These are phyloP conservation scores for Licmophora abbreviata DNA, from an alignment of 108 stramenopile genomes.

Conservation along the genomic window DNA sequence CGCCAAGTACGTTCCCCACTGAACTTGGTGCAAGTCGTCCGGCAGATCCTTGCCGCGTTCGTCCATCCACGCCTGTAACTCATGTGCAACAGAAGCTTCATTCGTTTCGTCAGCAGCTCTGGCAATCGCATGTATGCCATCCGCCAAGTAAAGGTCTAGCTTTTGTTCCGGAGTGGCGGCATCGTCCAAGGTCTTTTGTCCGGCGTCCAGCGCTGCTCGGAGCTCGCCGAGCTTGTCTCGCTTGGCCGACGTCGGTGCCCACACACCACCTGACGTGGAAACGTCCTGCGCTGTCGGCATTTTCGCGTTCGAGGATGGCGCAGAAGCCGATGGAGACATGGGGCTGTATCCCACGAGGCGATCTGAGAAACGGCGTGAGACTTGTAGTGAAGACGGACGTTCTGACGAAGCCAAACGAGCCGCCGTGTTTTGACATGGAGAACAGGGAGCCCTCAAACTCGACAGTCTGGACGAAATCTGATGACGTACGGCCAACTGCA, in stretches of 20 bases:
- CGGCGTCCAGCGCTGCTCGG: constrained; percentile 34
- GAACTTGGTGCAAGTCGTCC: constrained; percentile 7
- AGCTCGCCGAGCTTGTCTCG: constrained; percentile 75
- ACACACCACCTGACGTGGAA: constrained; percentile 77
- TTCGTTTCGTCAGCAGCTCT: constrained; percentile 30
- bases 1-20: constrained; percentile 15
- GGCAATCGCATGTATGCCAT: constrained; percentile 60
- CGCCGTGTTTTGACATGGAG: too few relatives aligned
- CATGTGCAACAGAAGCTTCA: neutral
- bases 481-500: too few relatives aligned
- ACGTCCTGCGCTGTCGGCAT: constrained; percentile 43
- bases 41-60: neutral
- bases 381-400: too few relatives aligned
- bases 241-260: constrained; percentile 83
- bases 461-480: too few relatives aligned
- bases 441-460: too few relatives aligned
- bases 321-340: constrained; percentile 41
- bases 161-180: constrained; percentile 50
- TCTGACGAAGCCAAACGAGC: too few relatives aligned
- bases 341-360: constrained; percentile 66
- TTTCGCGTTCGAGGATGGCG: neutral
- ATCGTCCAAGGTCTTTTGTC: constrained; percentile 58
- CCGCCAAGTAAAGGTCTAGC: constrained; percentile 74
- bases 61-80: constrained; percentile 9
- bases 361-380: constrained; percentile 44